Evolutionary conservation across 225 moss, liverwort and hornwort genomes (phyloP), one percentile per base, ranked within the genome.

Genomic region (Lunularia cruciata): DNA sequence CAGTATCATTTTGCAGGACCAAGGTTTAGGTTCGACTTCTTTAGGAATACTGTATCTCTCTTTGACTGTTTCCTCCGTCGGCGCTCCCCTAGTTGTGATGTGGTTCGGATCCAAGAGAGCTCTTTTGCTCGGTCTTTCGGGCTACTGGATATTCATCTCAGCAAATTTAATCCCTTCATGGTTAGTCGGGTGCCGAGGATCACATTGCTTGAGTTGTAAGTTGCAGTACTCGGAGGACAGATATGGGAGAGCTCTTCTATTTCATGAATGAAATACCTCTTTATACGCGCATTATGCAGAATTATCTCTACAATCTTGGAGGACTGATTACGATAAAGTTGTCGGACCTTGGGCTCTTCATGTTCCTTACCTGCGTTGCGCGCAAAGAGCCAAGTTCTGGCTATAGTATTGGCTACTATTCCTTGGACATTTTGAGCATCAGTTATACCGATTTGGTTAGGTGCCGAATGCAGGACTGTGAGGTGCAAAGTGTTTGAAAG

Each of bases 131-230:
- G 93, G 91, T 68, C 77, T 92, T 47, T 84, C 91, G 43, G 98
- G 98, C 63, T 98, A 88, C 69, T 98, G 89, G 93, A 85, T 70
- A 76, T 98, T 98, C 55, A 81, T 78, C 25, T 76, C 79, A 61
- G 98, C 98, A 20, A 98, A 98, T 49, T 76, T 98, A 8, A 81
- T 79, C 59, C 93, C 98, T 25, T 86, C 88, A 67, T 91, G 96
- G 96, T 93, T 47, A 83, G 78, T 76, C 63, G 36, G 49, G 69
- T 62, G 46, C 45, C 54, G 69, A 63, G 33, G 23, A 69, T 28
- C 51, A 47, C 27, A 73, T 38, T 63, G 30, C 61, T 51, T 73
- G 63, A 45, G 49, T 63, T 63, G 46, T 72, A 55, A 57, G 56
- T 57, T 68, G 19, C 57, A 69, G 57, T 39, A 45, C 57, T 55